Percentiles rank a stretch among this genome's conserved stretches.
These are phyloP conservation scores for Aureobasidium zeae DNA, from an alignment of 2,329 filamentous ascomycete species.

Conservation along the genomic window DNA sequence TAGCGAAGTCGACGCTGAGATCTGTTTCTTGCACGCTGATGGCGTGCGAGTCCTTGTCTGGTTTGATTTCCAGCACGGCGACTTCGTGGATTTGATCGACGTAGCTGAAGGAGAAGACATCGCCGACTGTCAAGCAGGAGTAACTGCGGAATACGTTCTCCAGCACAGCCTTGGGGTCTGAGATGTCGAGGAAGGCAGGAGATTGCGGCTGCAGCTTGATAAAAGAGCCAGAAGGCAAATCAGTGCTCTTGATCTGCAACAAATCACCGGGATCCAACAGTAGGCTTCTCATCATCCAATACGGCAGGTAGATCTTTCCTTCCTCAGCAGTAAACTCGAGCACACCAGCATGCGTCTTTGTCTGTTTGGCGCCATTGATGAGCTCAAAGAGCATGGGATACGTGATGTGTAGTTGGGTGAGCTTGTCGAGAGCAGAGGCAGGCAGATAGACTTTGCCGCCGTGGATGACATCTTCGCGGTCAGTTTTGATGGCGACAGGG, in stretches of 20 bases:
- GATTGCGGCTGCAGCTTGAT: constrained; percentile 97
- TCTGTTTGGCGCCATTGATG: constrained; percentile 72
- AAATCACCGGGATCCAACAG: constrained; percentile 85
- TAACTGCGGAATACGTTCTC: constrained; percentile 97
- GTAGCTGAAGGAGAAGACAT: constrained; percentile 93
- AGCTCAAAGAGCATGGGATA: constrained; percentile 97
- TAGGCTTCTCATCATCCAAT: constrained; percentile 96
- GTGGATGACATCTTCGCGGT: constrained; percentile 83
- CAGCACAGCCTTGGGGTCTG: constrained; percentile 91
- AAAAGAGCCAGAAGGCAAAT: constrained; percentile 77
- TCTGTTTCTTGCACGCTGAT: constrained; percentile 95
- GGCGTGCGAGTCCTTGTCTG: constrained; percentile 66
- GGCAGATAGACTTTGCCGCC: constrained; percentile 97
- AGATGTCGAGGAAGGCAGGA: constrained; percentile 88
- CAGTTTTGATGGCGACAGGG: constrained; percentile 84
- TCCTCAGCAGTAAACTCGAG: constrained; percentile 97
- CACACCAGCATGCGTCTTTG: constrained; percentile 85
- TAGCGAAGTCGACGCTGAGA: constrained; percentile 88
- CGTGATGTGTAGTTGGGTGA: constrained; percentile 89
- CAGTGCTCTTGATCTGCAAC: constrained; percentile 89
- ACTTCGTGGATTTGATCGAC: constrained; percentile 92
- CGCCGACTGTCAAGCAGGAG: constrained; percentile 82
- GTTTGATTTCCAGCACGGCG: constrained; percentile 87
- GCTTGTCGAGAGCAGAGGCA: constrained; percentile 92
- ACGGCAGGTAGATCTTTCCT: constrained; percentile 88